Conservation (phyloP, 495 filamentous ascomycete genomes). For the Talaromyces liani region DNA sequence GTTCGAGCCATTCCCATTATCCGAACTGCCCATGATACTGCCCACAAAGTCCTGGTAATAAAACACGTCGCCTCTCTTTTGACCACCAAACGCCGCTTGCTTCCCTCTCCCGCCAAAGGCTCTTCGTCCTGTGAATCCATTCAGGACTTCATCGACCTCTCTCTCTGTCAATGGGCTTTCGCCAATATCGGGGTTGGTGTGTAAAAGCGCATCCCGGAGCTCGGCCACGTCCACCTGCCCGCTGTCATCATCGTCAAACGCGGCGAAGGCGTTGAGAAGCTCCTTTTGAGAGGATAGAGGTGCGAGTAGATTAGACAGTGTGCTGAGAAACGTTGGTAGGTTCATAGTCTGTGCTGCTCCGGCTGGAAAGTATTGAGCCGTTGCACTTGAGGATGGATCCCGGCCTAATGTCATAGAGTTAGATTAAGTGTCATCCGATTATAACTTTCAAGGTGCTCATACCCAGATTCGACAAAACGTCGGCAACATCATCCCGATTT, state of each 20-base stretch:
- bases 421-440: neutral
- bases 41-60: conserved; percentile 40
- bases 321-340: conserved; percentile 76
- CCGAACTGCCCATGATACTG: conserved; percentile 29
- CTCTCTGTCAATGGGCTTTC: conserved; percentile 58
- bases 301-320: conserved; percentile 62
- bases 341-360: conserved; percentile 60
- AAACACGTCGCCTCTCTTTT: conserved; percentile 38
- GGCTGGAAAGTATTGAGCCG: conserved; percentile 71
- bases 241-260: conserved; percentile 93
- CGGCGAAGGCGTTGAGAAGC: conserved; percentile 77
- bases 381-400: conserved; percentile 48
- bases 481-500: conserved; percentile 66
- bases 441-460: conserved; percentile 4
- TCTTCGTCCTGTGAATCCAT: conserved; percentile 73
- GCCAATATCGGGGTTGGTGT: conserved; percentile 71
- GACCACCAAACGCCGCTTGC: conserved; percentile 13
- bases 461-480: conserved; percentile 76
- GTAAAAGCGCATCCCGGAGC: conserved; percentile 71
- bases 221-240: conserved; percentile 83
- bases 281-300: conserved; percentile 67
- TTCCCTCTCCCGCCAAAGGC: conserved; percentile 52
- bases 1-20: conserved; percentile 18
- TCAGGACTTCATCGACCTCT: conserved; percentile 78
- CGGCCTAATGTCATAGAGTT: conserved; percentile 31